A percentile compares a stretch with the other conserved stretches of the same genome.
Conservation (phyloP, 495 filamentous ascomycete species). For the Lichenothelia convexa region DNA sequence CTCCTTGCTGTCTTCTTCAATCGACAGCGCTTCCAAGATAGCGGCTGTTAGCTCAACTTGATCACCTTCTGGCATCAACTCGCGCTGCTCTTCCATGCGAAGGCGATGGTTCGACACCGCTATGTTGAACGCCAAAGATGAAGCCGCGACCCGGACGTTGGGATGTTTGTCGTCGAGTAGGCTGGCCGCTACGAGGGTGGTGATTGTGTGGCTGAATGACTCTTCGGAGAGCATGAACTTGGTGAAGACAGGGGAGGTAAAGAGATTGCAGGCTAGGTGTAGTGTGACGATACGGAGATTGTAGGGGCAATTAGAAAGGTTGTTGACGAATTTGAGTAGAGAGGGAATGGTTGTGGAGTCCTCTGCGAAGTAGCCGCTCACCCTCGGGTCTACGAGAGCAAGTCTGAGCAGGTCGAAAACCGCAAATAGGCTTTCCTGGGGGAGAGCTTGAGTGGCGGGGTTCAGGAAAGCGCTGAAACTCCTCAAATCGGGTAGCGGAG, state of each 20-base stretch:
- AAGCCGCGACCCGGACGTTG: constrained; percentile 51
- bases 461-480: constrained; percentile 35
- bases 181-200: constrained; percentile 31
- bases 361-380: constrained; percentile 75
- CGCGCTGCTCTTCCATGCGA: constrained; percentile 36
- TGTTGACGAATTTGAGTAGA: constrained; percentile 41
- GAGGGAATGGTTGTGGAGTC: constrained; percentile 44
- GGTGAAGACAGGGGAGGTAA: constrained; percentile 33
- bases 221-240: constrained; percentile 21
- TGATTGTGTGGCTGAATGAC: constrained; percentile 17
- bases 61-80: constrained; percentile 43
- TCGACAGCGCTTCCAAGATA: constrained; percentile 52
- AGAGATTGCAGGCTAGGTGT: constrained; percentile 45
- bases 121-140: constrained; percentile 71
- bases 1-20: constrained; percentile 49
- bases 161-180: constrained; percentile 35
- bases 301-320: constrained; percentile 42
- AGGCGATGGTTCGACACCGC: constrained; percentile 47
- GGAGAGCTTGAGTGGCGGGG: constrained; percentile 30
- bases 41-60: constrained; percentile 66
- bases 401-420: constrained; percentile 66
- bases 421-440: constrained; percentile 47
- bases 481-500: constrained; percentile 41
- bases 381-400: constrained; percentile 58
- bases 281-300: constrained; percentile 63